Evolutionary conservation across 345 rosid genomes (phyloP), one percentile per base, ranked within the genome.

Genomic region (Arabidopsis suecica): DNA sequence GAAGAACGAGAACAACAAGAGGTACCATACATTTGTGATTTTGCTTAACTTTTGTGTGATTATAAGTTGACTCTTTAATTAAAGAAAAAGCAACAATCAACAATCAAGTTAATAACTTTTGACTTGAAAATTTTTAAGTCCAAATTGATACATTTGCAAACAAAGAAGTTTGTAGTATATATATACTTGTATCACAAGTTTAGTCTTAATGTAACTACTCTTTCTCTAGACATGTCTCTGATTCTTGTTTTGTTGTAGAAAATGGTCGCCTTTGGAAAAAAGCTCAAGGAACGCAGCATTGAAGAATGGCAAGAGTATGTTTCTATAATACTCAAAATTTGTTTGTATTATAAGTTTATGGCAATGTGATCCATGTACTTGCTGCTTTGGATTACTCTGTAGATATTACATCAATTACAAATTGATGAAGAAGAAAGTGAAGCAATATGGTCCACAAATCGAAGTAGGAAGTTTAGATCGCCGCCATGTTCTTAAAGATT

Each of bases 331-430:
- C 63, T 69, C 61, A 63, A 62, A 9, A 62, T 63, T 37, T 65
- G 40, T 1, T 38, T 71, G 10, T n/a, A 22, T 20, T 28, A 20
- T 0, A 30, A 23, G 48, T 57, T 65, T 49, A 55, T 51, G 33
- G 22, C n/a, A 40, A 49, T 76, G 64, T 42, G 56, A 57, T 32
- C 63, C 25, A 47, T 63, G 9, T 28, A 5, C 18, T 5, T 47
- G 5, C 38, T 45, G 22, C 13, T 16, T 14, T 65, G 1, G 5
- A 44, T 42, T 36, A 2, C 59, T 16, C 5, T 65, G 20, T 82
- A 91, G 98, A 59, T 91, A 86, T 76, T 91, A 94, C 77, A 94
- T 94, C 55, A 94, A 90, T 77, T 94, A 94, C 71, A 94, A 94
- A 67, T 78, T 90, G 72, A 94, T 94, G 98, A 94, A 94, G 86